Evolutionary conservation across 2,329 filamentous ascomycete genomes (phyloP).

Genomic region (Hypoxylon sp.): DNA sequence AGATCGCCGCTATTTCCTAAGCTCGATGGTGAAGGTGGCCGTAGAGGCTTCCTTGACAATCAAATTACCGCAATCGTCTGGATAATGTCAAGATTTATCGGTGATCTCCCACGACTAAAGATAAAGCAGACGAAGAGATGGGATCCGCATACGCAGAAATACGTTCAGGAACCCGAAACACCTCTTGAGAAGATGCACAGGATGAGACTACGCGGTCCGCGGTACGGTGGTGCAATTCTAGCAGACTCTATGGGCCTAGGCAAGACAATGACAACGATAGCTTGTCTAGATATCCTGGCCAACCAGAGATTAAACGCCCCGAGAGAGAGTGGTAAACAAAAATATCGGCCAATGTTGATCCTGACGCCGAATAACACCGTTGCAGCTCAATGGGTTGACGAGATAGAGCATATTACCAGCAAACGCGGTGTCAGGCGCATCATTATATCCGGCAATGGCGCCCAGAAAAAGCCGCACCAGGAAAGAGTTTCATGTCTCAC

Average conservation of each 20-base stretch:
- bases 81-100: slow-evolving; percentile 51
- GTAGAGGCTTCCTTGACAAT: slow-evolving; percentile 49
- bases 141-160: slow-evolving; percentile 6
- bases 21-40: slow-evolving; percentile 42
- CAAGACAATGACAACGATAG: slow-evolving; percentile 49
- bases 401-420: slow-evolving; percentile 43
- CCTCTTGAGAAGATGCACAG: slow-evolving; percentile 33
- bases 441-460: slow-evolving; percentile 15
- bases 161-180: slow-evolving; percentile 11
- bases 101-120: slow-evolving; percentile 44
- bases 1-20: slow-evolving; percentile 47
- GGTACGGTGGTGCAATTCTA: slow-evolving; percentile 50
- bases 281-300: slow-evolving; percentile 46
- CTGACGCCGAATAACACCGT: slow-evolving; percentile 49
- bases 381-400: slow-evolving; percentile 50
- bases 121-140: slow-evolving; percentile 1
- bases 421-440: slow-evolving; percentile 11
- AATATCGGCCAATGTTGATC: slow-evolving; percentile 48
- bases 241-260: slow-evolving; percentile 54
- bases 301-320: slow-evolving; percentile 43
- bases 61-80: slow-evolving; percentile 53
- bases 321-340: slow-evolving; percentile 18
- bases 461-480: neutral
- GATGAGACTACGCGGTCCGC: slow-evolving; percentile 43
- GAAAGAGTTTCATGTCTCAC: slow-evolving; percentile 27